Conservation (phyloP, 495 filamentous ascomycete species). For the Neurospora sp. region DNA sequence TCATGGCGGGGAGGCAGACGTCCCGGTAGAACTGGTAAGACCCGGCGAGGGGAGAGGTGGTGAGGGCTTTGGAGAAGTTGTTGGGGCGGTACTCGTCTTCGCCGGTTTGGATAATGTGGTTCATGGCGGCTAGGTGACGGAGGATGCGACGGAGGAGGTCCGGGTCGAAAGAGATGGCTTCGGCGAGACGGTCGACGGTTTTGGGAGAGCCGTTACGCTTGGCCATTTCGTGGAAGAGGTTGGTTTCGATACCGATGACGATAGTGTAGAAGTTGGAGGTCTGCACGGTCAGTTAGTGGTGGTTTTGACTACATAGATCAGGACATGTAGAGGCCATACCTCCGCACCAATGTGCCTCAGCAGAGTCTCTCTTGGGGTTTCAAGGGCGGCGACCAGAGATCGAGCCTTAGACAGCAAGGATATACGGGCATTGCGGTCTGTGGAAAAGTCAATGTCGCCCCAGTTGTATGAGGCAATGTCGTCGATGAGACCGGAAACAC, state of each 20-base stretch:
- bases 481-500: constrained; percentile 7
- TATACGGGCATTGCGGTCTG: constrained; percentile 7
- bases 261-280: constrained; percentile 6
- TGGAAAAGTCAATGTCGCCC: background rate
- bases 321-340: constrained; percentile 3
- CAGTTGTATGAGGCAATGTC: constrained; percentile 7
- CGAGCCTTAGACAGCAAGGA: constrained; percentile 18
- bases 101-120: constrained; percentile 34
- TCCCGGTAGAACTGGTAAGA: constrained; percentile 17
- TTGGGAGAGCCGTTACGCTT: constrained; percentile 7
- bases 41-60: constrained; percentile 17
- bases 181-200: constrained; percentile 4
- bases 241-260: constrained; percentile 6
- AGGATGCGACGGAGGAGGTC: constrained; percentile 25
- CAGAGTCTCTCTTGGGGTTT: constrained; percentile 28
- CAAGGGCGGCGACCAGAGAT: constrained; percentile 16
- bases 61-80: constrained; percentile 32
- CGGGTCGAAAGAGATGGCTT: constrained; percentile 4
- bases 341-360: constrained; percentile 25
- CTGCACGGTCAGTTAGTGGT: background rate
- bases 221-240: constrained; percentile 10
- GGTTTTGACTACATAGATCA: background rate
- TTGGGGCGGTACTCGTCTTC: constrained; percentile 35
- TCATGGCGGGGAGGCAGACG: constrained; percentile 9
- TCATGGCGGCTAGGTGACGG: constrained; percentile 42